Evolutionary conservation across 2,329 filamentous ascomycete genomes (phyloP).

Genomic region (Ascochyta clinopodiicola): DNA sequence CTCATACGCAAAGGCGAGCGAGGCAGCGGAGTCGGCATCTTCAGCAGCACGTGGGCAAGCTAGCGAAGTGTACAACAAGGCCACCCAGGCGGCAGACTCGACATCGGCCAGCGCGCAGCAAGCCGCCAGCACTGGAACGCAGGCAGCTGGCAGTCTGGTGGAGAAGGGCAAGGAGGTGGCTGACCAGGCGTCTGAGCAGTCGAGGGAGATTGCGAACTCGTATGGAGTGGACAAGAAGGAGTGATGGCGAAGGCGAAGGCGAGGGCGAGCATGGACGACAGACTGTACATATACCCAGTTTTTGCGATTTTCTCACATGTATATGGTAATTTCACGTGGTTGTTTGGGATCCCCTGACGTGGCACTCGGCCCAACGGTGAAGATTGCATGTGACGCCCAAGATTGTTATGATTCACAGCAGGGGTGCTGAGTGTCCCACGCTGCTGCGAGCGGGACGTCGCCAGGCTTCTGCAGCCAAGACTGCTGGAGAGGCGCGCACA

Average conservation of each 20-base stretch:
- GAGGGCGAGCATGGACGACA: background rate
- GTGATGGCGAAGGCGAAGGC: background rate
- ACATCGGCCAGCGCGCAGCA: conserved; percentile 7
- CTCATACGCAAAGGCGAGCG: conserved; percentile 22
- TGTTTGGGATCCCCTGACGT: conserved; percentile 15
- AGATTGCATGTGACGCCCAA: conserved; percentile 14
- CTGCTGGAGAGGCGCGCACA: background rate
- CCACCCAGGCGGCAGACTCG: conserved; percentile 14
- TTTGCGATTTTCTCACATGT: conserved; percentile 4
- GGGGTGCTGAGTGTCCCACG: background rate
- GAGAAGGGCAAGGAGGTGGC: conserved; percentile 33
- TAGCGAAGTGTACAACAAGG: conserved; percentile 18
- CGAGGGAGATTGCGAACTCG: conserved; percentile 20
- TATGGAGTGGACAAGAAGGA: conserved; percentile 12
- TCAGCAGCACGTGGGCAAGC: conserved; percentile 24
- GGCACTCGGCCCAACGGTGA: conserved; percentile 8
- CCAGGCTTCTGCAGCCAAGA: background rate
- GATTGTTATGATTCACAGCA: background rate
- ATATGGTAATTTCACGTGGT: conserved; percentile 1
- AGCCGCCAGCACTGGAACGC: conserved; percentile 10
- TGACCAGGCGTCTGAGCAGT: conserved; percentile 19
- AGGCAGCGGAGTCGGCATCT: conserved; percentile 26
- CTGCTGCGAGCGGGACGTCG: background rate
- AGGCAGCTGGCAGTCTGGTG: conserved; percentile 22
- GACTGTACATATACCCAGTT: conserved; percentile 30